Evolutionary conservation across 2,329 filamentous ascomycete genomes (phyloP).

Genomic region (Sclerotinia minor): DNA sequence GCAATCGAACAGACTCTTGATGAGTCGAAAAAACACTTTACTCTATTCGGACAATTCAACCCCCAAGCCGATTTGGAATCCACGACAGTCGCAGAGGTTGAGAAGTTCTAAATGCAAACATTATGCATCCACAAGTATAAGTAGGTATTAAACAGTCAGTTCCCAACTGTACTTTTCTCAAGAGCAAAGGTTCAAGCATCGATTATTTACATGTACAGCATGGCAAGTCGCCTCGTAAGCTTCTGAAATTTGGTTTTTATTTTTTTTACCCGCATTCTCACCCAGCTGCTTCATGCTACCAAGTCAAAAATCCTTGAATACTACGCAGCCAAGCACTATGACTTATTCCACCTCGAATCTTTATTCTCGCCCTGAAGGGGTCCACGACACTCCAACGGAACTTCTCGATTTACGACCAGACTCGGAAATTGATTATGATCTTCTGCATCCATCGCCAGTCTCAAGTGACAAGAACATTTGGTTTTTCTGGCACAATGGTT

Average conservation of each 20-base stretch:
- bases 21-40: background rate
- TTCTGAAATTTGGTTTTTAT: background rate
- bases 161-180: background rate
- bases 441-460: constrained; percentile 46
- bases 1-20: background rate
- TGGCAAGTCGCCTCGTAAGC: background rate
- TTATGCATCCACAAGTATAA: no score
- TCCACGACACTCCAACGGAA: constrained; percentile 45
- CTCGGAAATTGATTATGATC: constrained; percentile 47
- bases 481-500: constrained; percentile 59
- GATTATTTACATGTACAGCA: background rate
- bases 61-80: background rate
- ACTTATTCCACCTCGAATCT: constrained; percentile 30
- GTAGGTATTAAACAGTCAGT: constrained; percentile 1
- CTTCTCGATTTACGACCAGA: constrained; percentile 51
- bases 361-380: constrained; percentile 45
- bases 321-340: constrained; percentile 15
- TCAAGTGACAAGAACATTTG: constrained; percentile 54
- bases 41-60: background rate
- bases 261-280: no score
- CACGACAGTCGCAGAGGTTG: no score
- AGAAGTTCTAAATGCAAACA: no score
- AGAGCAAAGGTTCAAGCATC: background rate
- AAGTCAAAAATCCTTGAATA: background rate
- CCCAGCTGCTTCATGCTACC: background rate